phyloP scores from a whole-genome alignment of 805 yeast genomes.

The Peterozyma toletana region DNA sequence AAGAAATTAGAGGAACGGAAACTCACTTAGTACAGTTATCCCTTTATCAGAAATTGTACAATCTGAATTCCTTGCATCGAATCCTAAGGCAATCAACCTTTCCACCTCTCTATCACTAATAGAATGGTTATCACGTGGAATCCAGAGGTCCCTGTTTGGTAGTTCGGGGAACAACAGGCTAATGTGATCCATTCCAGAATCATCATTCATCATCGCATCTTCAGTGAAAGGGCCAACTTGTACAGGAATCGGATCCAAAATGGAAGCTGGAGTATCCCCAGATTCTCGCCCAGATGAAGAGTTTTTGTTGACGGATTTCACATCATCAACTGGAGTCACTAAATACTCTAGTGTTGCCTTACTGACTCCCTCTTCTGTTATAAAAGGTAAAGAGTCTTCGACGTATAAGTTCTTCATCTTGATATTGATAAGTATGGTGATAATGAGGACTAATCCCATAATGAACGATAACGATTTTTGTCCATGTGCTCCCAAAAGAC shows the following conservation, averaged over 20 bases:
- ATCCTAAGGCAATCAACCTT: conserved; percentile 14
- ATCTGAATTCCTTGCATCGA: conserved; percentile 13
- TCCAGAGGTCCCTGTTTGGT: neutral
- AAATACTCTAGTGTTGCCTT: neutral
- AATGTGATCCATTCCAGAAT: neutral
- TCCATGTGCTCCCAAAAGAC: conserved; percentile 49
- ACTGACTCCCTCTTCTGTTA: neutral
- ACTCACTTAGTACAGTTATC: neutral
- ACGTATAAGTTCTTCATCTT: conserved; percentile 37
- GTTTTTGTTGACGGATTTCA: neutral
- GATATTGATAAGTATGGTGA: conserved; percentile 53
- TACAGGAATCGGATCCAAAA: neutral
- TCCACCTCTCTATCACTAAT: conserved; percentile 18
- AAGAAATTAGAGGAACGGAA: neutral
- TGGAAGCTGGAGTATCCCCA: no score
- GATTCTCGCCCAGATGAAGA: neutral
- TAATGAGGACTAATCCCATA: conserved; percentile 42
- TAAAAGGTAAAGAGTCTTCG: conserved; percentile 10
- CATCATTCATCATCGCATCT: neutral
- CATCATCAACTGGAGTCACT: neutral
- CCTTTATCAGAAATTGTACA: conserved; percentile 11
- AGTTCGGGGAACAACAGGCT: neutral
- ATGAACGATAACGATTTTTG: conserved; percentile 42
- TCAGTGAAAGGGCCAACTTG: neutral
- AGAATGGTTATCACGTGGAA: conserved; percentile 12